Evolutionary conservation across 192 early-diverging fungal species (phyloP), one percentile per base, ranked within the genome.

Genomic region (Backusella liffmaniae): DNA sequence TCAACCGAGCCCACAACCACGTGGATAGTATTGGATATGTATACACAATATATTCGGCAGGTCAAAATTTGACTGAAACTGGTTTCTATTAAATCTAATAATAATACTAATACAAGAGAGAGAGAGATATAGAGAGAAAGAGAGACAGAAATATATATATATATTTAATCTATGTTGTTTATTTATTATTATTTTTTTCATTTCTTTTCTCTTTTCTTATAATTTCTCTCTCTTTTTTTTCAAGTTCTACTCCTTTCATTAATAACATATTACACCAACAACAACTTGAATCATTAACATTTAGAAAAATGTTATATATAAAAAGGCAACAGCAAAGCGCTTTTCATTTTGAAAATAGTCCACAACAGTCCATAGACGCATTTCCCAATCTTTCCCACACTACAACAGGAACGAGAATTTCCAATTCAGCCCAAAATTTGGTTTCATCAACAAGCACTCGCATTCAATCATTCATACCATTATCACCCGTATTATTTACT

Each of bases 51-150:
- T 2, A 26, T 26, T 59, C 56, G 56, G 56, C 23, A 7, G 21
- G 56, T 26, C 56, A 59, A 59, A 59, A 56, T 23, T 59, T 26
- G 23, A 59, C 56, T 59, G 56, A 59, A 59, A 59, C 56, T 59
- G 56, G 56, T 59, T 59, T 59, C 21, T 21, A 59, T 59, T 59
- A 26, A 26, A 59, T 59, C 15, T 49, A 59, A 59, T 10, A 59
- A 59, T 56, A 59, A 59, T 59, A 26, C 1, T 30, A n/a, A 26
- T 1, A 37, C 37, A 37, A 59, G n/a, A 59, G 10, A 53, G 46
- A 7, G 5, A 21, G 5, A 53, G 30, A 30, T n/a, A n/a, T n/a
- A 49, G 46, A 21, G 49, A 7, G 5, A 21, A n/a, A 53, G 30
- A 30, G 30, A 30, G 30, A 30, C 30, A 30, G 30, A 30, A 0